A percentile compares a stretch with the other conserved stretches of the same genome.
Conservation (phyloP, 805 yeast genomes). For the Kurtzmaniella cleridarum region DNA sequence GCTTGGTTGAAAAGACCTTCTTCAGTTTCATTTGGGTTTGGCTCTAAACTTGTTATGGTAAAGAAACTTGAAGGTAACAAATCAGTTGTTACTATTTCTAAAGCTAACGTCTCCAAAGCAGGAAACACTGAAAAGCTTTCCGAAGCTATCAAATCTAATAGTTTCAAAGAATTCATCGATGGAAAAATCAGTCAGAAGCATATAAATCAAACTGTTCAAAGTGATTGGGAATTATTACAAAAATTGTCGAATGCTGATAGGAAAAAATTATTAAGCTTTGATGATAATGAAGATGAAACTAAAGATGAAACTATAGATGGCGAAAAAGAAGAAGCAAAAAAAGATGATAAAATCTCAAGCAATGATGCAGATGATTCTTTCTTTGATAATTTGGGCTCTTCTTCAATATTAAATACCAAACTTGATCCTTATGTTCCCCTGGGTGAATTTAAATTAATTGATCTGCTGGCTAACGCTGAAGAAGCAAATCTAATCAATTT, state of each 20-base stretch:
- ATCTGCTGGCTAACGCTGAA: conserved; percentile 28
- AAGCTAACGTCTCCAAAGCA: conserved; percentile 30
- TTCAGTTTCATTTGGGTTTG: conserved; percentile 84
- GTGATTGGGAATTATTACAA: conserved; percentile 64
- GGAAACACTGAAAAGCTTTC: conserved; percentile 38
- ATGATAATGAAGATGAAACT: conserved; percentile 12
- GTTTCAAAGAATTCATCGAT: conserved; percentile 51
- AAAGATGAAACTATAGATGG: conserved; percentile 7
- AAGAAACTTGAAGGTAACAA: conserved; percentile 33
- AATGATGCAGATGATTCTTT: conserved; percentile 18
- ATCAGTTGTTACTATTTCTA: conserved; percentile 39
- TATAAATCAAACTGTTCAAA: conserved; percentile 34
- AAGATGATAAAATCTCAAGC: conserved; percentile 5
- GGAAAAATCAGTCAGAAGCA: conserved; percentile 40
- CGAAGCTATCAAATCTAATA: conserved; percentile 51
- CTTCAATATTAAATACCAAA: conserved; percentile 1
- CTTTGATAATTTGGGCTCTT: conserved; percentile 32
- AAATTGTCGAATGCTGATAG: conserved; percentile 48
- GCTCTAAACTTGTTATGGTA: conserved; percentile 75
- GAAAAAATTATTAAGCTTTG: conserved; percentile 38
- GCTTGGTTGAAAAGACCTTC: conserved; percentile 75
- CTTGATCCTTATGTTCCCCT: conserved; percentile 38
- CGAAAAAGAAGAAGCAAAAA: conserved; percentile 5
- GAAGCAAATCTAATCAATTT: conserved; percentile 35
- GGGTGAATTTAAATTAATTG: conserved; percentile 46